A percentile compares a stretch with the other conserved stretches of the same genome.
Conservation (phyloP, 257 asterid species). For the Solanum pennellii region DNA sequence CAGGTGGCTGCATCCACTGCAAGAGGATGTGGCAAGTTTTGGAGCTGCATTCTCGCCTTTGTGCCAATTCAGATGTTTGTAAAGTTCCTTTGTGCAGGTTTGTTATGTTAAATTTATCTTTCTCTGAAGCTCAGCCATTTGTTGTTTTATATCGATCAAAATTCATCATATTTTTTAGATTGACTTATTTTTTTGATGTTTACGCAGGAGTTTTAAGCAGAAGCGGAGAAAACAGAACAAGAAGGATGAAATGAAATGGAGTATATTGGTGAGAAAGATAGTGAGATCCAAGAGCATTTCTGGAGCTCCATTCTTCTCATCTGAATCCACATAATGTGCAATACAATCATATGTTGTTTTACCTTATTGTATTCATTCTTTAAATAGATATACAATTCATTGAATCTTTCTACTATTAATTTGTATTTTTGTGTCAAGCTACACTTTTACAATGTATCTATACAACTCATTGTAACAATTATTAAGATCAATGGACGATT, state of each 20-base stretch:
- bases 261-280: slow-evolving; percentile 62
- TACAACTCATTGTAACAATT: background rate
- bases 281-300: slow-evolving; percentile 77
- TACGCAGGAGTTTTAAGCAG: slow-evolving; percentile 41
- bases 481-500: background rate
- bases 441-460: background rate
- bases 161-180: background rate
- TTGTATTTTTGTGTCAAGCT: background rate
- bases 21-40: slow-evolving; percentile 83
- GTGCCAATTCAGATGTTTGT: slow-evolving; percentile 49
- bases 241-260: slow-evolving; percentile 76
- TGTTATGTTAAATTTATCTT: background rate
- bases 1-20: slow-evolving; percentile 76
- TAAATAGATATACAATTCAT: background rate
- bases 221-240: slow-evolving; percentile 42
- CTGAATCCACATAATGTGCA: slow-evolving; percentile 25
- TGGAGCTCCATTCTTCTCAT: slow-evolving; percentile 68
- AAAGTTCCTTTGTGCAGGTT: slow-evolving; percentile 80
- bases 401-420: background rate
- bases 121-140: background rate
- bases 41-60: slow-evolving; percentile 76
- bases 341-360: background rate
- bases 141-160: background rate
- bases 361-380: background rate
- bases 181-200: background rate